Conservation (phyloP, 306 rosid species). For the Prunus mira region DNA sequence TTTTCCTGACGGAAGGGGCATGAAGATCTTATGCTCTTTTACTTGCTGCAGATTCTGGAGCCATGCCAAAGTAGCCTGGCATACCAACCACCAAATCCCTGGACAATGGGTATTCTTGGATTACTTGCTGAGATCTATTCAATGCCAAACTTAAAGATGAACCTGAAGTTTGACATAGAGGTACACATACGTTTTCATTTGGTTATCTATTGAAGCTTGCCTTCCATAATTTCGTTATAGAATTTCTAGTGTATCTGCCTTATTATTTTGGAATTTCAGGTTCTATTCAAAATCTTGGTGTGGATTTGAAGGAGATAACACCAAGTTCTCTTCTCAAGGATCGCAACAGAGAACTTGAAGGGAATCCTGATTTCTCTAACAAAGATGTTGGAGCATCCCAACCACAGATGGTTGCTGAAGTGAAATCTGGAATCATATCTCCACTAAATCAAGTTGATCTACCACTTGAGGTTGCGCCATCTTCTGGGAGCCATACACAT, state of each 20-base stretch:
- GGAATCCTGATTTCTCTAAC: slow-evolving; percentile 98
- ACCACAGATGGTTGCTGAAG: slow-evolving; percentile 69
- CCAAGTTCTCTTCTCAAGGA: slow-evolving; percentile 93
- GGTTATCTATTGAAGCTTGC: slow-evolving; percentile 5
- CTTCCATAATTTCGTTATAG: not conserved
- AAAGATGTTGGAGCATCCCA: slow-evolving; percentile 89
- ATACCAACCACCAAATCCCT: slow-evolving; percentile 97
- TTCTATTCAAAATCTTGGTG: slow-evolving; percentile 78
- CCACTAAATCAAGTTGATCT: slow-evolving; percentile 81
- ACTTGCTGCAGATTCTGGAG: slow-evolving; percentile 66
- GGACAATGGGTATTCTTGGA: slow-evolving; percentile 99
- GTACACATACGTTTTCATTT: slow-evolving; percentile 23
- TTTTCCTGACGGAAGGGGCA: slow-evolving; percentile 14
- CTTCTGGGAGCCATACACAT: slow-evolving; percentile 71
- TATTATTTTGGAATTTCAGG: slow-evolving; percentile 46
- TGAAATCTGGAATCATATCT: slow-evolving; percentile 63
- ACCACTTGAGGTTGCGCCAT: slow-evolving; percentile 70
- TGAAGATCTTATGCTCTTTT: slow-evolving; percentile 6
- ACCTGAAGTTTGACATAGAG: slow-evolving; percentile 98
- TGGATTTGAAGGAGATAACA: slow-evolving; percentile 92
- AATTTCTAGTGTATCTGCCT: not conserved
- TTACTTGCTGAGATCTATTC: slow-evolving; percentile 95
- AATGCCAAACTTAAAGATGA: slow-evolving; percentile 99
- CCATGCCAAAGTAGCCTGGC: slow-evolving; percentile 95
- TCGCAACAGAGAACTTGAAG: slow-evolving; percentile 89